Evolutionary conservation across 2,329 filamentous ascomycete species (phyloP).

Genomic region (Dactylellina cionopaga): DNA sequence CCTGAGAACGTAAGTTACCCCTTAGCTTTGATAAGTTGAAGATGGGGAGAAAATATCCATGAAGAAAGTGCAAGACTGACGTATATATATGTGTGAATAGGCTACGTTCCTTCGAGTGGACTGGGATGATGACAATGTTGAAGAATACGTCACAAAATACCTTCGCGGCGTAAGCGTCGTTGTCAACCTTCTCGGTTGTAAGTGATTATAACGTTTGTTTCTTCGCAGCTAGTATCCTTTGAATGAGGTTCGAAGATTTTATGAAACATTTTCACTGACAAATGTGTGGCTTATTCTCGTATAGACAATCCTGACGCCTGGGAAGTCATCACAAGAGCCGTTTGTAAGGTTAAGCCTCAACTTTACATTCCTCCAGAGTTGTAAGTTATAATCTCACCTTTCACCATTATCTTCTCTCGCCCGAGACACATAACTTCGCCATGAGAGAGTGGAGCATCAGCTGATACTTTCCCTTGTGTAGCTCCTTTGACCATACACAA

Average conservation of each 20-base stretch:
- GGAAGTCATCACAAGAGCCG: constrained; percentile 42
- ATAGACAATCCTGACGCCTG: constrained; percentile 48
- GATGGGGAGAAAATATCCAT: background rate
- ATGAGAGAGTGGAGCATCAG: constrained; percentile 1
- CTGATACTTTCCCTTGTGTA: constrained; percentile 17
- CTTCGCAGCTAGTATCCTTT: constrained; percentile 23
- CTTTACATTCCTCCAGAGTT: constrained; percentile 52
- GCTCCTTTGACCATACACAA: constrained; percentile 49
- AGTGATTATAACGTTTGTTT: constrained; percentile 16
- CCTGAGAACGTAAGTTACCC: constrained; percentile 26
- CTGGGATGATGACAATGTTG: constrained; percentile 50
- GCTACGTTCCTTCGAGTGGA: constrained; percentile 38
- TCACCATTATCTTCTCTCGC: constrained; percentile 5
- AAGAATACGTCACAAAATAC: constrained; percentile 39
- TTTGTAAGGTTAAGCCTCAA: constrained; percentile 44
- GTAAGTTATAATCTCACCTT: constrained; percentile 19
- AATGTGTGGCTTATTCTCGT: constrained; percentile 6
- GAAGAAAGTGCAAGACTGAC: constrained; percentile 21
- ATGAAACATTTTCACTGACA: constrained; percentile 27
- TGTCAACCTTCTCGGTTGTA: constrained; percentile 49
- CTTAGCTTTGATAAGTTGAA: background rate
- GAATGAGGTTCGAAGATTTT: background rate
- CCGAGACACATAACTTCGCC: background rate
- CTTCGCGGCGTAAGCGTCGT: constrained; percentile 45
- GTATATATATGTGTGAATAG: constrained; percentile 35